Evolutionary conservation across 2,329 filamentous ascomycete genomes (phyloP), one percentile per base, ranked within the genome.

Genomic region (Hyphodiscus sp.): DNA sequence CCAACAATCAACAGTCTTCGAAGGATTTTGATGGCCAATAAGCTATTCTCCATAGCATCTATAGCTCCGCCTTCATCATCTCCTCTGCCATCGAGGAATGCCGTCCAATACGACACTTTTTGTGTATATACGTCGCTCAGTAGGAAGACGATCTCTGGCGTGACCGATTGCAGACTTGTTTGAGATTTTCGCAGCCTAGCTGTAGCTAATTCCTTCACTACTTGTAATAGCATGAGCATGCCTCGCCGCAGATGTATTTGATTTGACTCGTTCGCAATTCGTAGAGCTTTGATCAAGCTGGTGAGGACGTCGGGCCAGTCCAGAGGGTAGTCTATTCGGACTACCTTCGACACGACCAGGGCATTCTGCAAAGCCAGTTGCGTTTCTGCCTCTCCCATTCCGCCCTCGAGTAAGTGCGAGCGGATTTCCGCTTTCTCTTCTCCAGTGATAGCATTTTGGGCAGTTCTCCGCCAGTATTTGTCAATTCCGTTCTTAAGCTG

Each of bases 401-500:
- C 89, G 54, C 87, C 86, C 58, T 89, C 79, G 9, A 96, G 78
- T 20, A 96, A 75, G 20, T 86, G 81, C 4, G 81, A 80, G 48
- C 92, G 84, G 51, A 99, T 94, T 41, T 79, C 68, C 10, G 79
- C 74, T 70, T 94, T 96, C 67, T 96, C 89, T 19, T 86, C 80
- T 26, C 81, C 80, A 67, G 85, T 83, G 53, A 87, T 80, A 48
- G 89, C 83, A 33, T 87, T 88, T 67, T 26, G 68, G 49, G 53
- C 71, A 61, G 33, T 73, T 67, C 78, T 89, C 67, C 94, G 81
- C 94, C 94, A 99, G 70, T 91, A 90, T 68, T 87, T 91, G 68
- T 97, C 92, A 70, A 97, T 91, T 52, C 91, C 94, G 69, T 97
- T 96, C 69, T 97, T 97, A 51, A 99, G 78, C 68, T 96, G 89